Evolutionary conservation across 768 basidiomycete genomes (phyloP).

Genomic region (Grammothele lineata): DNA sequence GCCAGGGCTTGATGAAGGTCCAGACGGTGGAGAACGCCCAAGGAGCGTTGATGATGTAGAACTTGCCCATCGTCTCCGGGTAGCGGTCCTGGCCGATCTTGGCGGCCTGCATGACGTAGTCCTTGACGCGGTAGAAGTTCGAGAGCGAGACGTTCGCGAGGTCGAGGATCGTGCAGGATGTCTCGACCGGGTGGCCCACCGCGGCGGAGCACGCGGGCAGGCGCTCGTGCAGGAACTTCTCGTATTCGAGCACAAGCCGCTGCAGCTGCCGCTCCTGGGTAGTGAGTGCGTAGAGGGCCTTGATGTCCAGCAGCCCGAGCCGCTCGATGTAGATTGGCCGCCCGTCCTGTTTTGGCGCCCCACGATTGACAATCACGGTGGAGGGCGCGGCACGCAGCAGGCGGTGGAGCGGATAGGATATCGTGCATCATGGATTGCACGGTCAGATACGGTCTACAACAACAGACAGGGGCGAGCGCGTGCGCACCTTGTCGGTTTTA

Average conservation of each 20-base stretch:
- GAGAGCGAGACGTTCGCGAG: conserved; percentile 64
- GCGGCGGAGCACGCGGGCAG: conserved; percentile 72
- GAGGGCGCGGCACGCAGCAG: neutral
- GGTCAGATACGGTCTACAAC: too few species aligned
- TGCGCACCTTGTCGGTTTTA: conserved; percentile 82
- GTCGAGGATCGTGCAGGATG: conserved; percentile 96
- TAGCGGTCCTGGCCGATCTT: conserved; percentile 87
- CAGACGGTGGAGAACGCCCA: conserved; percentile 90
- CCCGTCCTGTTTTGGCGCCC: conserved; percentile 61
- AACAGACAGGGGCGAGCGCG: neutral
- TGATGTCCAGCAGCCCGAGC: conserved; percentile 86
- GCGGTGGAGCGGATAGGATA: too few species aligned
- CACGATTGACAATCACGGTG: neutral
- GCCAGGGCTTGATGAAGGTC: conserved; percentile 85
- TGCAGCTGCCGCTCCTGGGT: conserved; percentile 85
- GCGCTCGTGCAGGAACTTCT: conserved; percentile 76
- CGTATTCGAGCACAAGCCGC: conserved; percentile 90
- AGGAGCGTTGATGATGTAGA: conserved; percentile 98
- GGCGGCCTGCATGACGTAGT: conserved; percentile 77
- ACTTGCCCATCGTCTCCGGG: conserved; percentile 94
- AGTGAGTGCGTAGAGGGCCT: conserved; percentile 75
- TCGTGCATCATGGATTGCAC: too few species aligned
- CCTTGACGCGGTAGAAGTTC: conserved; percentile 89
- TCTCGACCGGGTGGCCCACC: conserved; percentile 87
- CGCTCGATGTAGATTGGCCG: conserved; percentile 94